phyloP scores from a whole-genome alignment of 2,329 filamentous ascomycete genomes.

The Alternaria postmessia region DNA sequence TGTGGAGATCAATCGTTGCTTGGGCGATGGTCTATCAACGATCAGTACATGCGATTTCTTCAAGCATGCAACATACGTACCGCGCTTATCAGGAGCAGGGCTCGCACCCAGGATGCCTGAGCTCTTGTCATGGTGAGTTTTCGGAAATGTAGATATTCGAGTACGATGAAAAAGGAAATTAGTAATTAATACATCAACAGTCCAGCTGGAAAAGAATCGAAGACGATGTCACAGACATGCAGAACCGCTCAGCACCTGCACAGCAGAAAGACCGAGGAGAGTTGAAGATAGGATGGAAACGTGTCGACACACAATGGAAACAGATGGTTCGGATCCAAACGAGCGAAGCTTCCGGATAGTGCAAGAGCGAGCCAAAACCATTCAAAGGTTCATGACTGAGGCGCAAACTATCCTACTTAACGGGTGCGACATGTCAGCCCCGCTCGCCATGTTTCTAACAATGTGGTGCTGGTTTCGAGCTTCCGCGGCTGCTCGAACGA shows the following conservation, averaged over 20 bases:
- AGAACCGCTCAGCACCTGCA: slow-evolving; percentile 46
- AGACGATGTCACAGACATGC: slow-evolving; percentile 44
- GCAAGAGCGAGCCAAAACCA: slow-evolving; percentile 40
- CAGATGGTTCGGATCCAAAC: slow-evolving; percentile 35
- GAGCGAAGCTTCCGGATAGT: slow-evolving; percentile 37
- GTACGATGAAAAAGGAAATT: slow-evolving; percentile 11
- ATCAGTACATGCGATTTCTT: slow-evolving; percentile 24
- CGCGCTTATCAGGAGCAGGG: slow-evolving; percentile 41
- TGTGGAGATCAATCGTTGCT: slow-evolving; percentile 37
- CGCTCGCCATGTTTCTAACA: slow-evolving; percentile 42
- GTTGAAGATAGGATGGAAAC: slow-evolving; percentile 35
- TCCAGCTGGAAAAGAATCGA: slow-evolving; percentile 43
- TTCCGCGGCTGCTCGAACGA: slow-evolving; percentile 40
- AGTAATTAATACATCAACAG: slow-evolving; percentile 49
- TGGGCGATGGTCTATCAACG: slow-evolving; percentile 32
- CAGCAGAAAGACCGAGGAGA: slow-evolving; percentile 39
- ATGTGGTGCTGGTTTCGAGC: slow-evolving; percentile 36
- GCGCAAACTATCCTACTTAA: slow-evolving; percentile 39
- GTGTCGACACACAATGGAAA: slow-evolving; percentile 22
- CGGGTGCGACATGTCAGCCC: slow-evolving; percentile 26
- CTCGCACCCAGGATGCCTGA: slow-evolving; percentile 32
- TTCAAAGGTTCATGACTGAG: slow-evolving; percentile 37
- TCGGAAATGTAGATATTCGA: not conserved
- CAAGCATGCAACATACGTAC: slow-evolving; percentile 27
- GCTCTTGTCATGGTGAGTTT: slow-evolving; percentile 41